Percentiles rank a stretch among this genome's conserved stretches.
Evolutionary conservation across 768 basidiomycete species (phyloP).

Genomic region (Lactifluus subvellereus): DNA sequence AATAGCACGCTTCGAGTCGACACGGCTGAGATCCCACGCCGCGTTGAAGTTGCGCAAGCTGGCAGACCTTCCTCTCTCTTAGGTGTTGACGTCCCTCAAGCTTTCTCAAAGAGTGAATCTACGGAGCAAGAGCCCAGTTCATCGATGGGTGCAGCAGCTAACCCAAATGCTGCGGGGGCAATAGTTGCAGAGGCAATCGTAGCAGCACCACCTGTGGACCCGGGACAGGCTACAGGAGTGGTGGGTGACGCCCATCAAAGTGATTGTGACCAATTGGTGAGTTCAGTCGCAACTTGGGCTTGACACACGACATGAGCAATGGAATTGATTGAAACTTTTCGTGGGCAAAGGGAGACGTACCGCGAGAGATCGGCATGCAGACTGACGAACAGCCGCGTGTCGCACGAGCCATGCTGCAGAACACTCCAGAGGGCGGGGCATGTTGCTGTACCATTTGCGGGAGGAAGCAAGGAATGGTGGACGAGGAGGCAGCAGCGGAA

Average conservation of each 20-base stretch:
- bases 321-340: not conserved
- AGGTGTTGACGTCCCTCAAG: not conserved
- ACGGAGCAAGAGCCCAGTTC: not conserved
- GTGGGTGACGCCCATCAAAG: not conserved
- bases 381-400: not conserved
- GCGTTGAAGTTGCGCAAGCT: not conserved
- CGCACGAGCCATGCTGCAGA: not conserved
- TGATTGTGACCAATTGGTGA: not conserved
- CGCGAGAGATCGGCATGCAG: too few relatives aligned
- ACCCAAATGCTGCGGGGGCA: not conserved
- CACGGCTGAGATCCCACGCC: not conserved
- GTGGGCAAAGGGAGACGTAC: too few relatives aligned
- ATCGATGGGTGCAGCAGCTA: not conserved
- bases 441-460: not conserved
- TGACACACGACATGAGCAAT: too few relatives aligned
- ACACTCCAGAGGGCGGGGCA: not conserved
- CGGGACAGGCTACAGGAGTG: not conserved
- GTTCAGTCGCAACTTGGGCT: not conserved
- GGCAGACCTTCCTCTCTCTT: not conserved
- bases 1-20: not conserved
- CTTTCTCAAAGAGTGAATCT: not conserved
- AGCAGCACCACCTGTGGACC: not conserved
- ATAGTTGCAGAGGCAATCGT: not conserved
- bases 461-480: not conserved
- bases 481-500: not conserved